Base-by-base conservation (phyloP, 2,329 filamentous ascomycete genomes). In the Colletotrichum sublineola region DNA sequence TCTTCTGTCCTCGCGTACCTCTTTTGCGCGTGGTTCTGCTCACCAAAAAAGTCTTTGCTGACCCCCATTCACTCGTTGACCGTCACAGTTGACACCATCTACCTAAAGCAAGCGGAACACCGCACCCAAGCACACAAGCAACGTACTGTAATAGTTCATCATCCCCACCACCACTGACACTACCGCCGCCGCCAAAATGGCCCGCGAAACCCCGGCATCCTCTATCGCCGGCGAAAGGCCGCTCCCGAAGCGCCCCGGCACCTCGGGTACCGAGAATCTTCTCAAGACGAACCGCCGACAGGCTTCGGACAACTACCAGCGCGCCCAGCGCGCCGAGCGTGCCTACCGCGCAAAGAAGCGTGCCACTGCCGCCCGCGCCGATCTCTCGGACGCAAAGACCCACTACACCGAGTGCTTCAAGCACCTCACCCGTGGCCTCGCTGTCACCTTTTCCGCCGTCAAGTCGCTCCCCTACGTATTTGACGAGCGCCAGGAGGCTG, bases 211-310 rank as follows among this genome's bases (percentile, higher is more conserved):
- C 38, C 64, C 69, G 24, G 65, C 64, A 44, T 42, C 61, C 71
- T 33, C 40, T 55, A 50, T 63, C 44, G 50, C 55, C 33, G 53
- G 61, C 50, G 52, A 70, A 38, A 79, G 78, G 69, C 77, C 78
- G 2, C 76, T 78, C n/a, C 77, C 76, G 5, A 73, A 64, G n/a
- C 80, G 84, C 29, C 83, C 84, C 6, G 81, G 82, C 69, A 85
- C 84, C 18, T 82, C 83, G 0, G 82, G 82, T 67, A 86, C 84
- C 24, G 82, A 85, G 75, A 80, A 81, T 74, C 77, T 84, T 42
- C 82, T 86, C 53, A 78, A 79, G 57, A 80, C 79, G 64, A 82
- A 79, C 67, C 80, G 82, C 36, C 81, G 79, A 48, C 76, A 79
- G 52, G 83, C 83, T 38, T 82, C 82, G 15, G 77, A 82, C 67